A percentile compares a stretch with the other conserved stretches of the same genome.
phyloP scores from a whole-genome alignment of 2,329 filamentous ascomycete species.

The Zymoseptoria ardabiliae region DNA sequence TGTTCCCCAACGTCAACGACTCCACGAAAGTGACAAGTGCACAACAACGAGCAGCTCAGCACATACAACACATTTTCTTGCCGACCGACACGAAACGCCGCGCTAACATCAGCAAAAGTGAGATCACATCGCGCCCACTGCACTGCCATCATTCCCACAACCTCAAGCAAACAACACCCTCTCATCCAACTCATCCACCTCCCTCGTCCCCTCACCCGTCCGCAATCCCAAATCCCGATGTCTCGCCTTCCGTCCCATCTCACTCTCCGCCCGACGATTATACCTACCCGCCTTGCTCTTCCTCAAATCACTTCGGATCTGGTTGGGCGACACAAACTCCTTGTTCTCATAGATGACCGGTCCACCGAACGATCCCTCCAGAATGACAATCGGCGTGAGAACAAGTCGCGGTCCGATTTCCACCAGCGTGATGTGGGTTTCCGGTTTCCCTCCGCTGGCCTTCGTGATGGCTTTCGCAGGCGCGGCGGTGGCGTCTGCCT shows the following conservation, averaged over 20 bases:
- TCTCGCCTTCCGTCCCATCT: conserved; percentile 64
- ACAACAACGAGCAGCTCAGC: neutral
- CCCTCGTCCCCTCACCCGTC: conserved; percentile 56
- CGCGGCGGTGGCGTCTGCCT: conserved; percentile 24
- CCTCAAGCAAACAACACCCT: conserved; percentile 64
- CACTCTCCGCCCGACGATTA: conserved; percentile 66
- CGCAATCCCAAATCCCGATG: conserved; percentile 69
- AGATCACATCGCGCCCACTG: neutral
- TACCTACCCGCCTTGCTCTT: conserved; percentile 70
- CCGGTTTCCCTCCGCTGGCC: conserved; percentile 34
- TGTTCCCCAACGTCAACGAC: too few species aligned
- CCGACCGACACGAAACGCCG: neutral
- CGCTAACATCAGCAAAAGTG: neutral
- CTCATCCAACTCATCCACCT: conserved; percentile 66
- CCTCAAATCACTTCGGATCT: conserved; percentile 75
- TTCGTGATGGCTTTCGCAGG: conserved; percentile 34
- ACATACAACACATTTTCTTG: neutral
- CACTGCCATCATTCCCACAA: neutral
- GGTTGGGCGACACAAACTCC: conserved; percentile 91
- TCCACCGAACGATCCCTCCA: conserved; percentile 90
- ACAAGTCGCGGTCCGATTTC: conserved; percentile 94
- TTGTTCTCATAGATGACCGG: conserved; percentile 98
- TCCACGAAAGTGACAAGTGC: too few species aligned
- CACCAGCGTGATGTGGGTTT: conserved; percentile 73
- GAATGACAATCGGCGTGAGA: conserved; percentile 86